Conservation (phyloP, 441 rosid genomes). For the Biscutella laevigata region DNA sequence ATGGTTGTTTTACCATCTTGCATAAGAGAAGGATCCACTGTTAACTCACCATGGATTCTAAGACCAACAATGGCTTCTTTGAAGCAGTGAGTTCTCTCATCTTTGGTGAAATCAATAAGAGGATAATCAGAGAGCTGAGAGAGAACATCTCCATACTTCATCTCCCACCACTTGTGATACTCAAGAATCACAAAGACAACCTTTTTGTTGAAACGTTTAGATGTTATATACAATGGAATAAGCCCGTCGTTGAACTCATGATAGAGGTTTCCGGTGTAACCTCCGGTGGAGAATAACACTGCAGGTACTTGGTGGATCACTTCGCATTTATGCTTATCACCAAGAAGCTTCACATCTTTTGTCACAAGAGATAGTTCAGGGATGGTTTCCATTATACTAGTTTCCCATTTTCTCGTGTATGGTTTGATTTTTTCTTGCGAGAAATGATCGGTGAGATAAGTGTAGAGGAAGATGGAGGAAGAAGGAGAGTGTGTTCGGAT, state of each 20-base stretch:
- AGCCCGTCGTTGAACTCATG: conserved; percentile 97
- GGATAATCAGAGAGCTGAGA: conserved; percentile 70
- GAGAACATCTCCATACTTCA: conserved; percentile 62
- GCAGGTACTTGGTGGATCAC: conserved; percentile 68
- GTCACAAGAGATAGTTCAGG: conserved; percentile 50
- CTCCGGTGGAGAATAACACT: conserved; percentile 80
- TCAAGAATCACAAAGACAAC: conserved; percentile 80
- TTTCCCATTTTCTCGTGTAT: conserved; percentile 92
- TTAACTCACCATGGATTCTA: conserved; percentile 74
- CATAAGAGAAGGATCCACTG: conserved; percentile 50
- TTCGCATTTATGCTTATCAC: conserved; percentile 40
- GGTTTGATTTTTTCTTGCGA: conserved; percentile 76
- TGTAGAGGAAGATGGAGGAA: conserved; percentile 57
- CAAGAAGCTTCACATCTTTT: conserved; percentile 21
- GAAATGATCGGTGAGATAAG: conserved; percentile 31
- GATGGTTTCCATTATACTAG: conserved; percentile 65
- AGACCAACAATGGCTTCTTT: conserved; percentile 74
- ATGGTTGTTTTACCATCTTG: conserved; percentile 30
- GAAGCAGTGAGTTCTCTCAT: conserved; percentile 82
- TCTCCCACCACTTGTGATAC: conserved; percentile 87
- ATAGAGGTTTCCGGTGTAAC: conserved; percentile 86
- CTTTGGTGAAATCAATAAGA: conserved; percentile 53
- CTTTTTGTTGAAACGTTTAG: conserved; percentile 62
- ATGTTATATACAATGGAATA: conserved; percentile 75
- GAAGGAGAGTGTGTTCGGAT: conserved; percentile 63